Base-by-base conservation (phyloP, 768 basidiomycete genomes). In the Gymnopilus dilepis region DNA sequence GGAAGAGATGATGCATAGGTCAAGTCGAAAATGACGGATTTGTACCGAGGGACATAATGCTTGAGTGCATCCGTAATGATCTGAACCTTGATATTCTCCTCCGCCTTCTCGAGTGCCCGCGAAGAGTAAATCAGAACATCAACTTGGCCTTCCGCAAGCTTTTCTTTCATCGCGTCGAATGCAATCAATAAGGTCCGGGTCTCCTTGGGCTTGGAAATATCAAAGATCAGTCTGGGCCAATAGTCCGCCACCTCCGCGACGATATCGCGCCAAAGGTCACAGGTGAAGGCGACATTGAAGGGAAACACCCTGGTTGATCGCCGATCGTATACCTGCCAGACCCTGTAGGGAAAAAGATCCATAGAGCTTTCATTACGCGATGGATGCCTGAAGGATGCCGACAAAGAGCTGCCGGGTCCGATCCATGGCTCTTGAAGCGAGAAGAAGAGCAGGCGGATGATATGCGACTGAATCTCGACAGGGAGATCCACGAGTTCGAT, bases 111-210 rank as follows among this genome's bases (percentile, higher is more conserved):
- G 15, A 34, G 28, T 24, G 17, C 28, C 42, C 12, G 17, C 5
- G 40, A 47, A 22, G 11, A 28, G 15, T 8, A 26, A n/a, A 26
- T 30, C 13, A 42, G 22, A 17, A 43, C 43, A 12, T 31, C 41
- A 45, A 57, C 5, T 1, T 31, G 17, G 8, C 24, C 33, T 8
- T 33, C 26, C 26, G 31, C 56, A 22, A 57, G 7, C 2, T n/a
- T 28, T 13, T 13, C 33, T 34, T 34, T 45, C 15, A 40, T 30
- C 56, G n/a, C 43, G 7, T 26, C 22, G 19, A 57, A 57, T 12
- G 56, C 42, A 30, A 17, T 26, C 26, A 57, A 22, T 17, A 57
- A 21, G 26, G 56, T 40, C 45, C n/a, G 56, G 56, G 26, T 57
- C 56, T 28, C 22, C n/a, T n/a, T n/a, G n/a, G n/a, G n/a, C n/a